A percentile compares a stretch with the other conserved stretches of the same genome.
These are phyloP conservation scores for Jaapia argillacea DNA, from an alignment of 768 basidiomycete species.

Conservation along the genomic window DNA sequence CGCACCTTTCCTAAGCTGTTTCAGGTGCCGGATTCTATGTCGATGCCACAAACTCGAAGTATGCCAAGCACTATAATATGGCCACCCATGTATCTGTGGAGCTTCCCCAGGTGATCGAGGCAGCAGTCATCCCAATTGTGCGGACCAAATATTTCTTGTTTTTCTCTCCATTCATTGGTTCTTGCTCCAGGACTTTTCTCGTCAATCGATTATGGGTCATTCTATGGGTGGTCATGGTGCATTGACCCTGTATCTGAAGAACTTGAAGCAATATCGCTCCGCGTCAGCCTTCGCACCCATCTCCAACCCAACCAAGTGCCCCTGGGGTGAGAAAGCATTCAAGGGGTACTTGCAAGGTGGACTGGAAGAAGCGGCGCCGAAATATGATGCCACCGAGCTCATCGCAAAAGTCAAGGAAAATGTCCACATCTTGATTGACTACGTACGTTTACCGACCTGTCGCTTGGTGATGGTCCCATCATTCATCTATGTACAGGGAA, in stretches of 20 bases:
- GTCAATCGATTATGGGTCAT: constrained; percentile 90
- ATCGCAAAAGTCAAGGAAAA: constrained; percentile 52
- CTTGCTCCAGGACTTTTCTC: constrained; percentile 69
- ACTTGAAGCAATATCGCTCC: constrained; percentile 67
- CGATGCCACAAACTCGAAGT: constrained; percentile 75
- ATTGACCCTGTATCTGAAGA: constrained; percentile 78
- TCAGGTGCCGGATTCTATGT: constrained; percentile 91
- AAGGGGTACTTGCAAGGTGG: constrained; percentile 73
- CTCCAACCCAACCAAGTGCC: constrained; percentile 74
- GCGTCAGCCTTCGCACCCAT: constrained; percentile 86
- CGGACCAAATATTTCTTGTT: constrained; percentile 11
- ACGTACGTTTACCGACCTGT: constrained; percentile 34
- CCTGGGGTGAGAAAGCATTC: constrained; percentile 94
- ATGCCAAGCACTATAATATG: constrained; percentile 80
- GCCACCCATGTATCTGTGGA: constrained; percentile 75
- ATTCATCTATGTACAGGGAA: constrained; percentile 39
- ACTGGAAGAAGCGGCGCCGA: constrained; percentile 57
- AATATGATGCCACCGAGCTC: constrained; percentile 82
- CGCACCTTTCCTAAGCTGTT: too few species aligned
- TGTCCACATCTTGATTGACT: constrained; percentile 79
- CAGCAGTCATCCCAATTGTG: constrained; percentile 70
- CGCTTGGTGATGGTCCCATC: neutral
- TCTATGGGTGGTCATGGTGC: constrained; percentile 98
- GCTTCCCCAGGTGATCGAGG: constrained; percentile 69
- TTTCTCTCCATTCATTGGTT: too few species aligned